Base-by-base conservation (phyloP, 345 rosid species). In the Eucalyptus virginea region DNA sequence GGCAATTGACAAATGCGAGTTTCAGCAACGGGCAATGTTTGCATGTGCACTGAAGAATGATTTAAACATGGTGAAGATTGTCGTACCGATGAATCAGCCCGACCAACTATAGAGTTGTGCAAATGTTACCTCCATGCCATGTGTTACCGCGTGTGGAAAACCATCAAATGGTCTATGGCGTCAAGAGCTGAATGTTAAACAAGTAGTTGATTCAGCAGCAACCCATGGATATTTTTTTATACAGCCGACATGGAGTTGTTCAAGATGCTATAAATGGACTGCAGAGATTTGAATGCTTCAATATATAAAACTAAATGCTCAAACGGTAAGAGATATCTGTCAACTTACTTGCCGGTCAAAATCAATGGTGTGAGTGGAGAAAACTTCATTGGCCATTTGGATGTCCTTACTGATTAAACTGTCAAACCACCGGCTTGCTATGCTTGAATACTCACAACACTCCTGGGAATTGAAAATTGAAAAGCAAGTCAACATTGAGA, bases 341-440 rank as follows among this genome's bases (percentile, higher is more conserved):
- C 81, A 58, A 92, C 97, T 92, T 87, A 93, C 98, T 96, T 95
- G 99, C 85, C 96, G 92, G 90, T 96, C 98, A 88, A 96, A 95
- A 90, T 95, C 95, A 90, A 96, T 89, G 69, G 88, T 69, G 72
- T 86, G 93, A 91, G 94, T 86, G 28, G 98, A 95, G 92, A 95
- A 96, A 32, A 98, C 96, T 93, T 98, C 97, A 13, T 94, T 95
- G 28, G 94, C 95, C 83, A 96, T 85, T 50, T 93, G 88, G 86
- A 87, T 86, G 88, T 96, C 95, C 88, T 92, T 94, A 44, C 90
- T 92, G 87, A 94, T 89, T 87, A 96, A 91, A 26, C 99, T 97
- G 92, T 95, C 94, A 86, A 94, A 93, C 98, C 99, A 97, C 91
- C 98, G 94, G 54, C 93, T 91, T 62, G 88, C 52, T 3, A 51